Percentiles rank a stretch among this genome's conserved stretches.
Conservation (phyloP, 345 rosid genomes). For the Citrus unshiu region DNA sequence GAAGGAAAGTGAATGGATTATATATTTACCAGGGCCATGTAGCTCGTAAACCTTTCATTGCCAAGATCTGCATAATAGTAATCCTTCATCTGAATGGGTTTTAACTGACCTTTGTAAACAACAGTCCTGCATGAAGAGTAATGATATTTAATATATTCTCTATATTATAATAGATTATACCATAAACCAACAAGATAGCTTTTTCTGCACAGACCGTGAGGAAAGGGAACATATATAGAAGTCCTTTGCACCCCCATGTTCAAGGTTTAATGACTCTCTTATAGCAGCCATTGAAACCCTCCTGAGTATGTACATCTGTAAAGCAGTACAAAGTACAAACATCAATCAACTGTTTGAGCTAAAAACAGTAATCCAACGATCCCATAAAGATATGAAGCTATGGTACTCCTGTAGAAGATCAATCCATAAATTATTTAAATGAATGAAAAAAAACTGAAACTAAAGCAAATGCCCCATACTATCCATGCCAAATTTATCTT, state of each 20-base stretch:
- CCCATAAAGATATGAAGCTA: background rate
- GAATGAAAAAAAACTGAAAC: background rate
- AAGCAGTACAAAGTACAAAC: slow-evolving; percentile 6
- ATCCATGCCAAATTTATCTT: too few relatives aligned
- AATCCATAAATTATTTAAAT: background rate
- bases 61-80: slow-evolving; percentile 97
- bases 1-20: slow-evolving; percentile 67
- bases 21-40: slow-evolving; percentile 99
- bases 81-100: slow-evolving; percentile 82
- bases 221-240: slow-evolving; percentile 98
- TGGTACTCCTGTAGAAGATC: background rate
- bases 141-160: background rate
- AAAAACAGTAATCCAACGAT: background rate
- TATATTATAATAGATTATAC: background rate
- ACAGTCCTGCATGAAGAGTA: slow-evolving; percentile 60
- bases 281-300: slow-evolving; percentile 97
- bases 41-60: slow-evolving; percentile 99
- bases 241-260: slow-evolving; percentile 79
- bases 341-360: background rate
- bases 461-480: background rate
- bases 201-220: slow-evolving; percentile 56
- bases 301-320: slow-evolving; percentile 91
- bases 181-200: background rate
- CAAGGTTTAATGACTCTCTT: slow-evolving; percentile 84
- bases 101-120: slow-evolving; percentile 96